Conservation (phyloP, 2,329 filamentous ascomycete genomes). For the Colletotrichum ledebouriae region DNA sequence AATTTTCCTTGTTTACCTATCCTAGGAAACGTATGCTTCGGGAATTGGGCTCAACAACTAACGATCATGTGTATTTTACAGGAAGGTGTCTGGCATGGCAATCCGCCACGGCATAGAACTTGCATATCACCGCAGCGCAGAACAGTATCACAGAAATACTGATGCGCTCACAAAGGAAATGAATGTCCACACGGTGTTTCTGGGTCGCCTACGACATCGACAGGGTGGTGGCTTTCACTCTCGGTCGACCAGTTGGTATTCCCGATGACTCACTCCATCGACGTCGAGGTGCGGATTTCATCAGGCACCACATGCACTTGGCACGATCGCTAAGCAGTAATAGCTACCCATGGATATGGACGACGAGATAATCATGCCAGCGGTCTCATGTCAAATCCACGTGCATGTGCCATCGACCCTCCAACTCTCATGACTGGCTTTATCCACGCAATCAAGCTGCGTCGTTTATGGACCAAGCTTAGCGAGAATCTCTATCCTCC, state of each 20-base stretch:
- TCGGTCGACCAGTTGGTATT: constrained; percentile 50
- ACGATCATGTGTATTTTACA: constrained; percentile 5
- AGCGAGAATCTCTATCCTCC: constrained; percentile 45
- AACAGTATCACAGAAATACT: constrained; percentile 30
- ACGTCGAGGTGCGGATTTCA: constrained; percentile 46
- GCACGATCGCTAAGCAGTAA: not conserved
- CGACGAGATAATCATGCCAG: constrained; percentile 47
- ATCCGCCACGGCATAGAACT: constrained; percentile 52
- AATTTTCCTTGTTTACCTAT: not conserved
- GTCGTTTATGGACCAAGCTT: constrained; percentile 49
- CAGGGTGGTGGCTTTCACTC: constrained; percentile 48
- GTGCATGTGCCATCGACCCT: constrained; percentile 34
- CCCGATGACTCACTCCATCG: constrained; percentile 46
- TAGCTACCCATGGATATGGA: constrained; percentile 50
- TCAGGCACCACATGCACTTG: not conserved
- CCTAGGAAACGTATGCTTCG: too few species aligned
- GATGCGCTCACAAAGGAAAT: constrained; percentile 48
- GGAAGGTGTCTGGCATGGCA: constrained; percentile 53
- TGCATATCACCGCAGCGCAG: constrained; percentile 51
- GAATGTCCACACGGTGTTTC: constrained; percentile 50
- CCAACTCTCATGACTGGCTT: constrained; percentile 49
- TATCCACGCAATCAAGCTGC: constrained; percentile 49
- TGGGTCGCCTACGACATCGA: constrained; percentile 53
- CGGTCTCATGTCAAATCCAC: constrained; percentile 44
- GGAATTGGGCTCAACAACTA: not conserved